Base-by-base conservation (phyloP, 1,139 yeast genomes). In the Suhomyces atakaporum region DNA sequence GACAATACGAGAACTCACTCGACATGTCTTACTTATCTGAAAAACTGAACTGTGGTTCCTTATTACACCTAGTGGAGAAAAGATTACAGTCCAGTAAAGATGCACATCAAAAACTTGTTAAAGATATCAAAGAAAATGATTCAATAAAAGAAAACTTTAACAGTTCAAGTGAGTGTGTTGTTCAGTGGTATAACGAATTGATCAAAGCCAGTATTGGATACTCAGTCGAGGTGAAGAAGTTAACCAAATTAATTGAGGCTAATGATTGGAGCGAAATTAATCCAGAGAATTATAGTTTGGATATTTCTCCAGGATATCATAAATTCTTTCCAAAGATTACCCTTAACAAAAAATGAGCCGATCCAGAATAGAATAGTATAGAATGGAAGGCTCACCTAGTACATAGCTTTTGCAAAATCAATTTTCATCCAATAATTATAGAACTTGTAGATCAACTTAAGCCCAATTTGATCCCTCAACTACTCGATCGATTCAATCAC, bases 241-340 rank as follows among this genome's bases (percentile, higher is more conserved):
- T 54, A 30, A 23, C 19, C 4, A 46, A 47, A 28, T 19, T 43
- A 12, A 35, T 51, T 4, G 44, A 35, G 1, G 25, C 29, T 7
- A 31, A 15, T 6, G 39, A 33, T 4, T 30, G 43, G 14, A 28
- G 21, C 7, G 38, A 33, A 6, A 33, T 40, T 16, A 28, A 24
- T 25, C 28, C 43, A 7, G 34, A 45, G 1, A 35, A 33, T 4
- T 50, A 50, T 27, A 47, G 38, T 24, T 46, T 59, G 16, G 46
- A 36, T 2, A 42, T 57, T 7, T 39, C 44, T 4, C 47, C 50
- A 4, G 74, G 72, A 1, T 61, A 60, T 43, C 73, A 73, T 47
- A 51, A 55, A 26, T 68, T 64, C 44, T 73, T 71, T 50, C 77
- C 77, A 4, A 53, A 58, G 16, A 39, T 69, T 9, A 46, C 27